Conservation (phyloP, 345 rosid species). For the Adansonia digitata region DNA sequence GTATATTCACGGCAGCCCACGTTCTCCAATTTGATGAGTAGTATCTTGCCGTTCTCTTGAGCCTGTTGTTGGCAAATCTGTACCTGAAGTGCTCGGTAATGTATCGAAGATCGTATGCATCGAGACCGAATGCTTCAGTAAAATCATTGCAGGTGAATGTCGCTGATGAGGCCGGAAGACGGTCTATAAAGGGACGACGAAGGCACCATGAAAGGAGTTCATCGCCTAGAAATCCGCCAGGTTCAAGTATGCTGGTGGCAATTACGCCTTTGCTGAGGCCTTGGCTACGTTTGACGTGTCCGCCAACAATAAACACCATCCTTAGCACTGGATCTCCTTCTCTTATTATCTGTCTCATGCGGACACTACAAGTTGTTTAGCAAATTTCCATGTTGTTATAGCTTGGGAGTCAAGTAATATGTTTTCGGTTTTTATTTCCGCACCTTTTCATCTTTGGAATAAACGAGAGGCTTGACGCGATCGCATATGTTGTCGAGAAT, state of each 20-base stretch:
- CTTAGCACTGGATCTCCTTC: constrained; percentile 92
- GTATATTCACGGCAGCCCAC: constrained; percentile 91
- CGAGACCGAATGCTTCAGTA: constrained; percentile 63
- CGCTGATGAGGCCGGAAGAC: constrained; percentile 87
- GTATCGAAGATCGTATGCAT: constrained; percentile 56
- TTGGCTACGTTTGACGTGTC: constrained; percentile 56
- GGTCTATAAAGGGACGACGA: constrained; percentile 76
- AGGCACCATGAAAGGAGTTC: constrained; percentile 94
- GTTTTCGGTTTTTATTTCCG: neutral
- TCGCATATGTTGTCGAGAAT: constrained; percentile 95
- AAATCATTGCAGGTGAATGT: constrained; percentile 62
- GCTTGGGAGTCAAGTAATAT: neutral
- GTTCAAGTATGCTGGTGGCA: constrained; percentile 62
- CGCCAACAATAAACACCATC: constrained; percentile 65
- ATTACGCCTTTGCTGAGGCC: constrained; percentile 67
- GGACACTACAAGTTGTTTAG: neutral
- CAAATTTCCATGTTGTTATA: neutral
- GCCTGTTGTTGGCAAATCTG: constrained; percentile 64
- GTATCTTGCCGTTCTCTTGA: constrained; percentile 75
- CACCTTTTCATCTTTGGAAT: constrained; percentile 88
- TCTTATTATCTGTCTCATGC: constrained; percentile 55
- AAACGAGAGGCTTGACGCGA: constrained; percentile 63
- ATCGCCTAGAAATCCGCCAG: constrained; percentile 83
- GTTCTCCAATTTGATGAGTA: constrained; percentile 91
- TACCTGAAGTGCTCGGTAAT: constrained; percentile 87